These are phyloP conservation scores for Lecanosticta acicola DNA, from an alignment of 2,329 filamentous ascomycete species.

Conservation along the genomic window DNA sequence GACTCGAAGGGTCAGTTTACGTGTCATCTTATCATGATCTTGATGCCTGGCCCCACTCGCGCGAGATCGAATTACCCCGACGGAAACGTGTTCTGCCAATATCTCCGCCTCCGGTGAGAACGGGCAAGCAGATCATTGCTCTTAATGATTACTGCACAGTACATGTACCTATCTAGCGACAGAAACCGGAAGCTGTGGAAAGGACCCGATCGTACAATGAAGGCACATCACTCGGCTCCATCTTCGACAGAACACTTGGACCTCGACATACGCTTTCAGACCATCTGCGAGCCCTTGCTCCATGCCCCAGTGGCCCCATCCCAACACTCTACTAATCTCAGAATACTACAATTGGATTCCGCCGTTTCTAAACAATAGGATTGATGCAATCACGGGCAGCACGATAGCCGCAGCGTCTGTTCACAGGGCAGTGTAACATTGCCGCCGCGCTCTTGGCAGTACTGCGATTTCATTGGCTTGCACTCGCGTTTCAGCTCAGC, in stretches of 20 bases:
- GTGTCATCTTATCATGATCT: neutral
- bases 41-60: neutral
- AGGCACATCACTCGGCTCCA: no score
- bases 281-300: slow-evolving; percentile 10
- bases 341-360: no score
- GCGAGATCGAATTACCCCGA: neutral
- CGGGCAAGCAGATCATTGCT: neutral
- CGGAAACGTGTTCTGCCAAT: neutral
- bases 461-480: neutral
- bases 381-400: neutral
- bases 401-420: neutral
- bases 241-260: no score
- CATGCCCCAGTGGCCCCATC: neutral
- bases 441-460: neutral
- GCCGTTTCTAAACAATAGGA: no score
- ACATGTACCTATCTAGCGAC: neutral
- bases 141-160: neutral
- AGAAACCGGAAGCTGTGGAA: no score
- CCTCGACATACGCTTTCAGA: slow-evolving; percentile 9
- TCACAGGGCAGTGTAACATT: neutral
- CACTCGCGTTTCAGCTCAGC: neutral
- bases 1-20: neutral
- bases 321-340: no score
- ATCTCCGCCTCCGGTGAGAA: no score
- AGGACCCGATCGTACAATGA: no score